Conservation (phyloP, 306 rosid species). For the Cicer arietinum region DNA sequence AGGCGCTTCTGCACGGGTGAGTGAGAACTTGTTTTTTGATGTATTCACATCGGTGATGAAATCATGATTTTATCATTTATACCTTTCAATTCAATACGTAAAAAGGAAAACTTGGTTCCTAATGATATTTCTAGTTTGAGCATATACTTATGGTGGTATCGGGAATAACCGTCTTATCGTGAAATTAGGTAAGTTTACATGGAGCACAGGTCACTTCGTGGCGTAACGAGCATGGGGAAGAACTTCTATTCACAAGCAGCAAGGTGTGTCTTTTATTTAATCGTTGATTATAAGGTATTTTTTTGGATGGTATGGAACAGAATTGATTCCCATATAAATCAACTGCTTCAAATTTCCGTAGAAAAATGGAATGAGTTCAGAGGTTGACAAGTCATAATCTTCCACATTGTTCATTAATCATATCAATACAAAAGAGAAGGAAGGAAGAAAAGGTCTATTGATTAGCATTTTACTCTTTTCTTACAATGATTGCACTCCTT, state of each 20-base stretch:
- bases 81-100: conserved; percentile 23
- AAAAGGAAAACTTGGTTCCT: conserved; percentile 22
- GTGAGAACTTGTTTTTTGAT: conserved; percentile 47
- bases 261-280: conserved; percentile 57
- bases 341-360: conserved; percentile 6
- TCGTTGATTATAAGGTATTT: neutral
- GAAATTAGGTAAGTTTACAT: conserved; percentile 79
- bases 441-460: conserved; percentile 7
- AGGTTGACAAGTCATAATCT: conserved; percentile 13
- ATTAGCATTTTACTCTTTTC: conserved; percentile 4
- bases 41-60: conserved; percentile 3
- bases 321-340: conserved; percentile 6
- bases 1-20: conserved; percentile 81
- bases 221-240: conserved; percentile 87
- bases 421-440: neutral
- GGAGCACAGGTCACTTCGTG: conserved; percentile 96
- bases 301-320: neutral
- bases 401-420: conserved; percentile 26
- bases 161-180: conserved; percentile 38
- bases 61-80: conserved; percentile 24
- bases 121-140: conserved; percentile 13
- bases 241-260: conserved; percentile 88
- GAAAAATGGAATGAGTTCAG: neutral
- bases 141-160: conserved; percentile 13
- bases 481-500: neutral